phyloP scores from a whole-genome alignment of 2,329 filamentous ascomycete genomes.

The Fusarium fujikuroi region DNA sequence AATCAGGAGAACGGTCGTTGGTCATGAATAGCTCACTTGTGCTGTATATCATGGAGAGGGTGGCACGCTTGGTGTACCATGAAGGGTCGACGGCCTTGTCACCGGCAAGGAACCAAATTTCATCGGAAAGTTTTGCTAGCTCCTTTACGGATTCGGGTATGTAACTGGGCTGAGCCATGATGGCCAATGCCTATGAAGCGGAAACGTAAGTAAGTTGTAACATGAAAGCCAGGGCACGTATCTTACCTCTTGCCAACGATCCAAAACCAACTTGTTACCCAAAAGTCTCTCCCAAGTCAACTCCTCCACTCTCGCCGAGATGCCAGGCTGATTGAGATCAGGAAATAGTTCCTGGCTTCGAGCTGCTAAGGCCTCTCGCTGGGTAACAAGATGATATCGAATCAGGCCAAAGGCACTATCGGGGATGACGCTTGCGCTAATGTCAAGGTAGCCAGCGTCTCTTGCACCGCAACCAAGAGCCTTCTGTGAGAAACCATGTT shows the following conservation, averaged over 20 bases:
- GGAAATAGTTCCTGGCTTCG: slow-evolving; percentile 55
- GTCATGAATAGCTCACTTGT: slow-evolving; percentile 94
- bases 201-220: slow-evolving; percentile 18
- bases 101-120: slow-evolving; percentile 89
- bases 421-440: slow-evolving; percentile 84
- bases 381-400: slow-evolving; percentile 76
- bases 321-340: slow-evolving; percentile 52
- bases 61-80: slow-evolving; percentile 80
- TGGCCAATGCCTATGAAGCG: slow-evolving; percentile 76
- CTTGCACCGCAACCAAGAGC: slow-evolving; percentile 81
- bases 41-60: slow-evolving; percentile 70
- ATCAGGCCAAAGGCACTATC: slow-evolving; percentile 85
- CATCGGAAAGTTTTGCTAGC: slow-evolving; percentile 84
- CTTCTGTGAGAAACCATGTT: slow-evolving; percentile 81
- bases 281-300: slow-evolving; percentile 81
- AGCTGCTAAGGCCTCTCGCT: slow-evolving; percentile 68
- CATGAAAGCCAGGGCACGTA: neutral
- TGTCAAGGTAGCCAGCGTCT: slow-evolving; percentile 87
- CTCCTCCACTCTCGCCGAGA: slow-evolving; percentile 73
- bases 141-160: slow-evolving; percentile 81
- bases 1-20: slow-evolving; percentile 80
- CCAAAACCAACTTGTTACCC: slow-evolving; percentile 77
- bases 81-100: slow-evolving; percentile 83
- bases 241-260: slow-evolving; percentile 86
- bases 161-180: slow-evolving; percentile 88